Base-by-base conservation (phyloP, 257 asterid genomes). In the Anisodus tanguticus region DNA sequence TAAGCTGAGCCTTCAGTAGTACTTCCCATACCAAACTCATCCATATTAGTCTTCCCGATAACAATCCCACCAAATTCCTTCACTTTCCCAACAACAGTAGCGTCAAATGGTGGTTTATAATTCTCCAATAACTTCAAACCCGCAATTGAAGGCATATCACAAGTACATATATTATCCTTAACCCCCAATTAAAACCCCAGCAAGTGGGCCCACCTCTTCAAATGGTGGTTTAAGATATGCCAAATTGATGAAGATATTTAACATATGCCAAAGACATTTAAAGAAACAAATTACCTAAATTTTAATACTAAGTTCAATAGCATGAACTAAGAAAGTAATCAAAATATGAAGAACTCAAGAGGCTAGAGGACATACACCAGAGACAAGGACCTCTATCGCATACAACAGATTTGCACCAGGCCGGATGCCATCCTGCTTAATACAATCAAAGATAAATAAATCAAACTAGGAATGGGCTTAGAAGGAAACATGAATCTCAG, bases 21-120 rank as follows among this genome's bases (percentile, higher is more conserved):
- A 85, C 98, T 97, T 26, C 99, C 98, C 99, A 95, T 97, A 13
- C 99, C 99, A 91, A 95, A 97, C 90, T 97, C 99, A 88, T 97
- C 99, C 94, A 97, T 74, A 88, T 97, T 97, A 31, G 98, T 97
- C 92, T 97, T 95, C 80, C 99, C 98, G 67, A 97, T 90, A 60
- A 97, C 84, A 80, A 95, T 92, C 7, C 95, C 98, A 31, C 98
- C 99, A 84, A 86, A 84, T 71, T 93, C 92, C 87, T 89, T 93
- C 92, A 97, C 80, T 90, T 91, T 97, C 88, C 90, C 91, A 88
- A 95, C 98, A 2, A 92, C 98, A 17, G 98, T 95, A 43, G 99
- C 98, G 82, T 97, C 98, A 74, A 86, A 95, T 4, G 99, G 95
- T 59, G 98, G 98, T 43, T 90, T 86, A 69, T 96, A 96, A 81